These are phyloP conservation scores for Lasiosphaeria ovina DNA, from an alignment of 495 filamentous ascomycete species.

Conservation along the genomic window DNA sequence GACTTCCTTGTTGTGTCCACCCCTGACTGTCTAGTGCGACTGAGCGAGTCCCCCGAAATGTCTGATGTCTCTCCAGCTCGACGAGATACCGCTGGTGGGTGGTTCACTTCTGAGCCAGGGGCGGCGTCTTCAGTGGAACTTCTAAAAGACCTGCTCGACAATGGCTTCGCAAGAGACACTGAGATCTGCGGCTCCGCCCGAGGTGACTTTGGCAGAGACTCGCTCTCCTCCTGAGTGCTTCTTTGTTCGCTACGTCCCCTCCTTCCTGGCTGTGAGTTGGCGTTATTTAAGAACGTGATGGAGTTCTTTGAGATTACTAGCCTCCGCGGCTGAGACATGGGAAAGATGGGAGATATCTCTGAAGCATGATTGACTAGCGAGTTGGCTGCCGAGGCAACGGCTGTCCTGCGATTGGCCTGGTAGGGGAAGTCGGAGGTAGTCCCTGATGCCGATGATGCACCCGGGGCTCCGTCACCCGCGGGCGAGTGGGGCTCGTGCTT, in stretches of 20 bases:
- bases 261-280: neutral
- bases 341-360: neutral
- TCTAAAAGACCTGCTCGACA: neutral
- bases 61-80: neutral
- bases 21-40: neutral
- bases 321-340: neutral
- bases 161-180: neutral
- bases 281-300: constrained; percentile 9
- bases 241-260: neutral
- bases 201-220: neutral
- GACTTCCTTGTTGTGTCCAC: neutral
- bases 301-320: constrained; percentile 19
- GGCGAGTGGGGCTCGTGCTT: neutral
- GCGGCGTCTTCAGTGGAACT: neutral
- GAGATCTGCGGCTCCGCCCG: neutral
- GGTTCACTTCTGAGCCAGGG: too few species aligned
- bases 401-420: neutral
- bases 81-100: neutral
- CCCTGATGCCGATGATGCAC: too few species aligned
- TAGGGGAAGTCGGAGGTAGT: neutral
- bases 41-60: neutral
- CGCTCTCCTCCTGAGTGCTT: neutral
- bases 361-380: neutral
- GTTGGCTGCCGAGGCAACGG: neutral
- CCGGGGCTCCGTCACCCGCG: too few species aligned